Evolutionary conservation across 768 basidiomycete species (phyloP), one percentile per base, ranked within the genome.

Genomic region (Termitomyces sp.): DNA sequence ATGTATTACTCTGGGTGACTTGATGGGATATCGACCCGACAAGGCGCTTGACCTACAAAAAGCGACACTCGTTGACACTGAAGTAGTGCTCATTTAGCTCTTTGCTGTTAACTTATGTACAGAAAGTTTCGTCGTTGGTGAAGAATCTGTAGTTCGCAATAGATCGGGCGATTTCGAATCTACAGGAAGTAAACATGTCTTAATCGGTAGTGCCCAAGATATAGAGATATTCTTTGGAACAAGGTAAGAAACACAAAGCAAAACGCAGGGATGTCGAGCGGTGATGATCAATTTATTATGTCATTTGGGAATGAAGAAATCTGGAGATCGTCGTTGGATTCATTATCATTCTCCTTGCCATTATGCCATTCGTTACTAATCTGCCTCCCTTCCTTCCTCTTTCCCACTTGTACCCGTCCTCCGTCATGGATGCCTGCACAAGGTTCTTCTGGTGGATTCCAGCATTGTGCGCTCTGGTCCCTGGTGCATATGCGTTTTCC

Each of bases 401-500:
- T 62, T 31, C 28, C 56, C 45, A 60, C 58, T 21, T 61, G 56
- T 57, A 56, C 56, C 57, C 53, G 59, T 63, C 48, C 54, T 64
- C 42, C 60, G 54, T 3, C 53, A 60, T 65, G 60, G 9, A 51
- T 26, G 30, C 41, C 40, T 44, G 38, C 53, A n/a, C n/a, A 54
- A 42, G 35, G 33, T 30, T 51, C 1, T 33, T 53, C 3, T 61
- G 53, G 71, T 68, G 62, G 50, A 54, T 68, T 51, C 48, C 70
- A 43, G 40, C 60, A 60, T 60, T 62, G 62, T 66, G 56, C 66
- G 59, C 58, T 37, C 58, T 62, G 21, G 53, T 60, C 54, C 61
- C 64, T 33, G 17, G 64, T 56, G 66, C 62, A 19, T 33, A 38
- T 50, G 80, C 77, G 23, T 86, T 88, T 73, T 66, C 73, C 59